Evolutionary conservation across 257 asterid genomes (phyloP).

Genomic region (Fraxinus excelsior): DNA sequence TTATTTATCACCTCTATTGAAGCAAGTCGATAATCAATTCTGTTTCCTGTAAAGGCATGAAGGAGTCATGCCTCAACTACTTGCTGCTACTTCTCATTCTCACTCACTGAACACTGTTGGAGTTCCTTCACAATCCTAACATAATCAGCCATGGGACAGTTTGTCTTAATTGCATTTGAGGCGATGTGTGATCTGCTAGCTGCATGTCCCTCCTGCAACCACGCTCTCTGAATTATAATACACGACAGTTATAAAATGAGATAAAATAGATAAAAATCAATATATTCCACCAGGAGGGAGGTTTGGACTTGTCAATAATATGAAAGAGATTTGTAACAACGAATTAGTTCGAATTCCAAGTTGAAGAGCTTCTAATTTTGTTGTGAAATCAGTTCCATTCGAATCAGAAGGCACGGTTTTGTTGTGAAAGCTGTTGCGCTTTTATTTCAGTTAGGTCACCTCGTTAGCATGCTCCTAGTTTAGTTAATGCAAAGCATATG

Average conservation of each 20-base stretch:
- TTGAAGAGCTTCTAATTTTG: too few relatives aligned
- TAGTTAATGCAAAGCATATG: too few relatives aligned
- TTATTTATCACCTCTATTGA: background rate
- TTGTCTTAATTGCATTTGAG: conserved; percentile 77
- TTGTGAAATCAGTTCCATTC: too few relatives aligned
- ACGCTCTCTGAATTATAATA: background rate
- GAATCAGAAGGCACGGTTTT: too few relatives aligned
- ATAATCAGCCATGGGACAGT: conserved; percentile 76
- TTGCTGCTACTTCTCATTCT: conserved; percentile 21
- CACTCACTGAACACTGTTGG: conserved; percentile 30
- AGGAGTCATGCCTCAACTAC: conserved; percentile 7
- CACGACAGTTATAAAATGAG: background rate
- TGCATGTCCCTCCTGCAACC: conserved; percentile 68
- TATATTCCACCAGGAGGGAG: too few relatives aligned
- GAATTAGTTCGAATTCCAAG: too few relatives aligned
- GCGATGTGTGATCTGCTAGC: conserved; percentile 79
- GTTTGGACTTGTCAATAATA: too few relatives aligned
- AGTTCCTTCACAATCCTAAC: conserved; percentile 64
- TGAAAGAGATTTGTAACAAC: too few relatives aligned
- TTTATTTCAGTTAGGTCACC: too few relatives aligned
- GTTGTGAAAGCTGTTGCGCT: too few relatives aligned
- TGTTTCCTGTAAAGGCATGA: background rate
- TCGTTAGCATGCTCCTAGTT: too few relatives aligned
- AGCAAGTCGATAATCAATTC: background rate
- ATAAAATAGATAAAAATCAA: background rate